Conservation (phyloP, 352 stramenopile species). For the Phytophthora quininea region DNA sequence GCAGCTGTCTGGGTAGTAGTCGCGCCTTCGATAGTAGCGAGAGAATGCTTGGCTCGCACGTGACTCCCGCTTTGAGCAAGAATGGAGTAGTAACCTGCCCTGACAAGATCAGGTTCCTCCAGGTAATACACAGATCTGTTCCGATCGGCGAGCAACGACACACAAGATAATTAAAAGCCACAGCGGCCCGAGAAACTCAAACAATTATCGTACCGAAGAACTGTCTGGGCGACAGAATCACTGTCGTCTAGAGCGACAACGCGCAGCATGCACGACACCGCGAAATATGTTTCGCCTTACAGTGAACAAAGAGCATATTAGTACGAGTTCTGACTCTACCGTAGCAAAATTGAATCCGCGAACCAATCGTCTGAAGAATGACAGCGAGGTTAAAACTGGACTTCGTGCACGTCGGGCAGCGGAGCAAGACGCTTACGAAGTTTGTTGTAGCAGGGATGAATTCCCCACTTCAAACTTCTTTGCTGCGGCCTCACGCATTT, state of each 20-base stretch:
- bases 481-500: slow-evolving; percentile 50
- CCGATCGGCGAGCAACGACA: neutral
- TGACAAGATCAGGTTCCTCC: slow-evolving; percentile 61
- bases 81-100: slow-evolving; percentile 55
- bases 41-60: slow-evolving; percentile 63
- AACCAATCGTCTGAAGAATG: slow-evolving; percentile 73
- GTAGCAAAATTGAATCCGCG: too few species aligned
- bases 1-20: slow-evolving; percentile 57
- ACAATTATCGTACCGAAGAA: slow-evolving; percentile 50
- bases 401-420: slow-evolving; percentile 58
- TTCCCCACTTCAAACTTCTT: slow-evolving; percentile 59
- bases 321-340: neutral
- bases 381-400: slow-evolving; percentile 82
- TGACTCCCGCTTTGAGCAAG: slow-evolving; percentile 44
- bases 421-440: slow-evolving; percentile 59
- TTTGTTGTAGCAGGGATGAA: slow-evolving; percentile 48
- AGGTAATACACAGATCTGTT: slow-evolving; percentile 71
- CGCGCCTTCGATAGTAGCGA: slow-evolving; percentile 64
- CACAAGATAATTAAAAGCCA: neutral
- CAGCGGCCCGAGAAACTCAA: too few species aligned
- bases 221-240: slow-evolving; percentile 79
- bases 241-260: slow-evolving; percentile 68
- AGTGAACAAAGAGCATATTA: neutral
- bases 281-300: slow-evolving; percentile 71
- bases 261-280: slow-evolving; percentile 67